Evolutionary conservation across 768 basidiomycete genomes (phyloP).

Genomic region (Coprinopsis sp.): DNA sequence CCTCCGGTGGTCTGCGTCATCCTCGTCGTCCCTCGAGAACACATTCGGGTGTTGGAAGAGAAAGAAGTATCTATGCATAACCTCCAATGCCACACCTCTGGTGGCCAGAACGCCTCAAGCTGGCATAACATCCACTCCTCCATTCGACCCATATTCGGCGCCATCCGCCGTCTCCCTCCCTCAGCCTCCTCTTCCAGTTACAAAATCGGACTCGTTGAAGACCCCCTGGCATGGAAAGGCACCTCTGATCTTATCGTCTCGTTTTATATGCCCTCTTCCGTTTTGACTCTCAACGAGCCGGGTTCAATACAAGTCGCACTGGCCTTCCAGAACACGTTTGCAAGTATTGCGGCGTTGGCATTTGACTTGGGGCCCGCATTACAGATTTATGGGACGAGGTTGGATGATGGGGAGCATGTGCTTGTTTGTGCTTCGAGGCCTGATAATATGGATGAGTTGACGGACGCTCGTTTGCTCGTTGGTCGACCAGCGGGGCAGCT

Average conservation of each 20-base stretch:
- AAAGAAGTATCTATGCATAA: constrained; percentile 21
- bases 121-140: constrained; percentile 29
- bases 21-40: constrained; percentile 27
- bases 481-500: not conserved
- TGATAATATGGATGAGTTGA: not conserved
- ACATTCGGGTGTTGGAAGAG: constrained; percentile 22
- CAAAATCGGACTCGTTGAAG: constrained; percentile 22
- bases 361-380: constrained; percentile 21
- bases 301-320: constrained; percentile 21
- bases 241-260: constrained; percentile 31
- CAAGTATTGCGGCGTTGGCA: constrained; percentile 5
- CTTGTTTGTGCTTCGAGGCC: constrained; percentile 25
- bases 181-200: not conserved
- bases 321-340: constrained; percentile 20
- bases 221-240: constrained; percentile 27
- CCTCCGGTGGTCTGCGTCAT: constrained; percentile 31
- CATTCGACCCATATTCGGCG: constrained; percentile 31
- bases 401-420: constrained; percentile 25
- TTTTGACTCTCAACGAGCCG: constrained; percentile 19
- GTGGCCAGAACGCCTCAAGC: too few relatives aligned
- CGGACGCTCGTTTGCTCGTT: not conserved
- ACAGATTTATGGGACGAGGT: constrained; percentile 20
- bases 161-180: constrained; percentile 6
- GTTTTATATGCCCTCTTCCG: constrained; percentile 29
- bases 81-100: constrained; percentile 30